Conservation (phyloP, 805 yeast species). For the Candida krabiensis region DNA sequence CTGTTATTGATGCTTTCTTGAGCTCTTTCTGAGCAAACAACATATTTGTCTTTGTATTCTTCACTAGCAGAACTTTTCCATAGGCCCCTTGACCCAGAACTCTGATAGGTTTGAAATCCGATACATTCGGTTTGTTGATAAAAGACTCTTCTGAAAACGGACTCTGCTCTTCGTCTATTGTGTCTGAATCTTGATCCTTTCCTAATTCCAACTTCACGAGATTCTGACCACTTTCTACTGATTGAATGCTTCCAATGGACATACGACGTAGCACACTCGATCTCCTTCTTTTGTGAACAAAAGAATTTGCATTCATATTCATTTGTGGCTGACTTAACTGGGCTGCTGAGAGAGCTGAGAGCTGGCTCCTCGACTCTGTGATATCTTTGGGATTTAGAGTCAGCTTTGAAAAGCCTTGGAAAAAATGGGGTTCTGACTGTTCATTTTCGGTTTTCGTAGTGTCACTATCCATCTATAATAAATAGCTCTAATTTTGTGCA, state of each 20-base stretch:
- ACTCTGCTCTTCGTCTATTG: slow-evolving; percentile 10
- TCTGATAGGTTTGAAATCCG: slow-evolving; percentile 67
- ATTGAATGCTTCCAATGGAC: slow-evolving; percentile 24
- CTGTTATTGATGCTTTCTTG: slow-evolving; percentile 71
- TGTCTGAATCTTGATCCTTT: slow-evolving; percentile 5
- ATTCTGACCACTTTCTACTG: slow-evolving; percentile 4
- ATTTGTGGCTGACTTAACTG: too few species aligned
- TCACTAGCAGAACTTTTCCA: slow-evolving; percentile 78
- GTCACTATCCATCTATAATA: too few species aligned
- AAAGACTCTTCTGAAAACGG: slow-evolving; percentile 1
- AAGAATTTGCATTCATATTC: too few species aligned
- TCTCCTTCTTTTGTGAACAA: slow-evolving; percentile 22
- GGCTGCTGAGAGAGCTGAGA: too few species aligned
- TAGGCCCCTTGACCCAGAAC: slow-evolving; percentile 86
- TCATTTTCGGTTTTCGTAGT: too few species aligned
- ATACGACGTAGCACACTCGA: slow-evolving; percentile 30
- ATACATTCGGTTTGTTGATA: slow-evolving; percentile 25
- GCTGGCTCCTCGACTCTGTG: too few species aligned
- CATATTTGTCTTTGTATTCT: slow-evolving; percentile 55
- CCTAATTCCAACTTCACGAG: slow-evolving; percentile 12
- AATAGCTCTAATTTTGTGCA: too few species aligned
- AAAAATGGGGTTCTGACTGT: too few species aligned
- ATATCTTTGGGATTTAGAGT: too few species aligned
- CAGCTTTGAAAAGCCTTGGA: too few species aligned
- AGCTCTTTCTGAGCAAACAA: slow-evolving; percentile 84